Percentiles rank a stretch among this genome's conserved stretches.
Evolutionary conservation across 495 filamentous ascomycete species (phyloP).

Genomic region (Niebla homalea): DNA sequence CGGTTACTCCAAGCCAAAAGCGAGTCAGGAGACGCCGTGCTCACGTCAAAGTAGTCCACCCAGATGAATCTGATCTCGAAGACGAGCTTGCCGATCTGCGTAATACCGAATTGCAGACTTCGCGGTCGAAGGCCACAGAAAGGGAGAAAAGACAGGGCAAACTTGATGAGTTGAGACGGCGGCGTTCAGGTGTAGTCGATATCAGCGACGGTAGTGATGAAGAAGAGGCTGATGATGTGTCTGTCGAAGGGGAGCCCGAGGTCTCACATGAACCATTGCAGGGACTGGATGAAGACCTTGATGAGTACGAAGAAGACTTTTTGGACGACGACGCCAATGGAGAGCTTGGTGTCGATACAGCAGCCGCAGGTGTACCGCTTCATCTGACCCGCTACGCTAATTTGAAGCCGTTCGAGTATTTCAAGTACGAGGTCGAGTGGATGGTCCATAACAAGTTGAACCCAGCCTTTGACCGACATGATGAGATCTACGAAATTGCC

Average conservation of each 20-base stretch:
- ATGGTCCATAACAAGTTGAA: constrained; percentile 67
- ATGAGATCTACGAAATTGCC: constrained; percentile 53
- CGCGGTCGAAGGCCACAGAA: constrained; percentile 30
- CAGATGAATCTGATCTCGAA: constrained; percentile 22
- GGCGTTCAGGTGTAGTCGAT: constrained; percentile 36
- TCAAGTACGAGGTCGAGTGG: constrained; percentile 70
- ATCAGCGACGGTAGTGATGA: not conserved
- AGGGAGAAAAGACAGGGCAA: constrained; percentile 32
- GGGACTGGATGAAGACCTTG: constrained; percentile 22
- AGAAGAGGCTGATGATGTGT: constrained; percentile 20
- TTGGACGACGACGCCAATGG: constrained; percentile 50
- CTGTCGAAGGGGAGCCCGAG: constrained; percentile 24
- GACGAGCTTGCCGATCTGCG: constrained; percentile 34
- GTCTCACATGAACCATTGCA: constrained; percentile 21
- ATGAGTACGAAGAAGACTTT: constrained; percentile 60
- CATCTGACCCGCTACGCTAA: constrained; percentile 54
- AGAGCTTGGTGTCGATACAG: constrained; percentile 46
- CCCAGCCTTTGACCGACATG: constrained; percentile 52
- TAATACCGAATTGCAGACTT: constrained; percentile 33
- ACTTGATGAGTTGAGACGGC: constrained; percentile 41
- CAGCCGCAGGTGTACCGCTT: constrained; percentile 48
- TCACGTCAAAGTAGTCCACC: constrained; percentile 19
- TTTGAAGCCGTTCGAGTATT: constrained; percentile 61
- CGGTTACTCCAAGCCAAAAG: constrained; percentile 17
- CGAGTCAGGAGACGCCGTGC: constrained; percentile 12